A percentile compares a stretch with the other conserved stretches of the same genome.
Conservation (phyloP, 805 yeast genomes). For the Torulaspora microellipsoides region DNA sequence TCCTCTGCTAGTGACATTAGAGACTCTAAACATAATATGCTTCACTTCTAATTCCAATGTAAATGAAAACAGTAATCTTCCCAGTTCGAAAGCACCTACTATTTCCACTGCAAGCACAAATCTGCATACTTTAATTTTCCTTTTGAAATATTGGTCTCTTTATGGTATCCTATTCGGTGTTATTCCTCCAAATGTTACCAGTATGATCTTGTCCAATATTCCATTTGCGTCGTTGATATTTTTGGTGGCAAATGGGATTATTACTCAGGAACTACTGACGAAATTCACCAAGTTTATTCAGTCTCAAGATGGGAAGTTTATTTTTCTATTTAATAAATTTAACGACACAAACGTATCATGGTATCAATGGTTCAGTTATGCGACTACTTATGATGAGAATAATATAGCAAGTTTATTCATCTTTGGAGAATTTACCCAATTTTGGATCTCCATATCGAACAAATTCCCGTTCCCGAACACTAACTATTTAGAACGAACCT, state of each 20-base stretch:
- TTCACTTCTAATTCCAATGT: background rate
- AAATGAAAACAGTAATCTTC: background rate
- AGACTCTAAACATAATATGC: constrained; percentile 12
- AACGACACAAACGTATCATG: constrained; percentile 16
- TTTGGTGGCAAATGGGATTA: constrained; percentile 5
- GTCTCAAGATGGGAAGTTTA: constrained; percentile 14
- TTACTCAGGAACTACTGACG: constrained; percentile 17
- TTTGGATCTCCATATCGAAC: constrained; percentile 11
- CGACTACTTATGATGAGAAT: constrained; percentile 11
- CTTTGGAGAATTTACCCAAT: constrained; percentile 16
- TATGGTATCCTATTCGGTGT: constrained; percentile 16
- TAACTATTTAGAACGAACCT: constrained; percentile 8
- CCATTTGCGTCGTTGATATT: constrained; percentile 16
- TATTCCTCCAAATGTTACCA: constrained; percentile 14
- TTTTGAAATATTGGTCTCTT: constrained; percentile 25
- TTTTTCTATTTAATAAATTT: constrained; percentile 13
- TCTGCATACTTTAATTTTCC: constrained; percentile 7
- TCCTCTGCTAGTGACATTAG: constrained; percentile 26
- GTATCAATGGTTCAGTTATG: constrained; percentile 14
- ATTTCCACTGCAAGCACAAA: constrained; percentile 5
- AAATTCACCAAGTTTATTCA: constrained; percentile 20
- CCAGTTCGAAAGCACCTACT: background rate
- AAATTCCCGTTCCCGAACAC: constrained; percentile 11
- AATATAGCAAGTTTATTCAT: constrained; percentile 11
- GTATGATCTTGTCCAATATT: constrained; percentile 8